Percentiles rank a stretch among this genome's conserved stretches.
Evolutionary conservation across 352 stramenopile genomes (phyloP).

Genomic region (Phytophthora fragariaefolia): DNA sequence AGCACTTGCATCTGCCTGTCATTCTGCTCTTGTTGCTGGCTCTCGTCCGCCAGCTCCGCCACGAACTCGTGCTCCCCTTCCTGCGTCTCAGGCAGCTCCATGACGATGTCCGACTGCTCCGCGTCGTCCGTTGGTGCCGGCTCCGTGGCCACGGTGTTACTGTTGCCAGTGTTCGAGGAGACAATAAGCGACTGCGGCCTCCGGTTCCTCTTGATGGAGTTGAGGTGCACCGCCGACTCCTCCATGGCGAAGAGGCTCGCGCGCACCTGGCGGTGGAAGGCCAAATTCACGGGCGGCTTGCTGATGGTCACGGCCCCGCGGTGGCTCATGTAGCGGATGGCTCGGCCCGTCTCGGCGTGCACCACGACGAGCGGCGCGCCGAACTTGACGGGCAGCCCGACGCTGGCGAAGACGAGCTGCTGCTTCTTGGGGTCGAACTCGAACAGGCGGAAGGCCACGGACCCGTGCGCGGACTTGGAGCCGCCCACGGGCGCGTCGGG

Average conservation of each 20-base stretch:
- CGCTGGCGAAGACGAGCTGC: constrained; percentile 53
- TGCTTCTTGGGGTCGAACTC: constrained; percentile 62
- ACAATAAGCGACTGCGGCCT: constrained; percentile 30
- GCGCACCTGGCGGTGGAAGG: constrained; percentile 65
- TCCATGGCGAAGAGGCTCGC: constrained; percentile 59
- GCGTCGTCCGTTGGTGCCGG: constrained; percentile 20
- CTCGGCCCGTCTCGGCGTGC: constrained; percentile 65
- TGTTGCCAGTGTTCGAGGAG: constrained; percentile 16
- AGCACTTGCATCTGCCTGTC: constrained; percentile 31
- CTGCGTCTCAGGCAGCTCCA: neutral
- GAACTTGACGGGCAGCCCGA: constrained; percentile 69
- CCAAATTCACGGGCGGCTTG: constrained; percentile 69
- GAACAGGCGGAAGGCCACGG: constrained; percentile 76
- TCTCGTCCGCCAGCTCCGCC: constrained; percentile 28
- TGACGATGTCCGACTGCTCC: too few species aligned
- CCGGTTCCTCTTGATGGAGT: constrained; percentile 28
- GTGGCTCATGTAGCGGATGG: constrained; percentile 67
- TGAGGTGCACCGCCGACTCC: constrained; percentile 41
- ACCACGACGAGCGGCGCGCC: constrained; percentile 61
- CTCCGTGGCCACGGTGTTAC: constrained; percentile 12
- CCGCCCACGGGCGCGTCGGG: constrained; percentile 17
- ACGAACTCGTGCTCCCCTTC: constrained; percentile 15
- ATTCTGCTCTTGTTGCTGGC: constrained; percentile 14
- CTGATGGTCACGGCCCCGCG: constrained; percentile 70
- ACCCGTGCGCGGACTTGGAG: constrained; percentile 31